Conservation (phyloP, 208 protist genomes). For the Endotrypanum monterogeii region DNA sequence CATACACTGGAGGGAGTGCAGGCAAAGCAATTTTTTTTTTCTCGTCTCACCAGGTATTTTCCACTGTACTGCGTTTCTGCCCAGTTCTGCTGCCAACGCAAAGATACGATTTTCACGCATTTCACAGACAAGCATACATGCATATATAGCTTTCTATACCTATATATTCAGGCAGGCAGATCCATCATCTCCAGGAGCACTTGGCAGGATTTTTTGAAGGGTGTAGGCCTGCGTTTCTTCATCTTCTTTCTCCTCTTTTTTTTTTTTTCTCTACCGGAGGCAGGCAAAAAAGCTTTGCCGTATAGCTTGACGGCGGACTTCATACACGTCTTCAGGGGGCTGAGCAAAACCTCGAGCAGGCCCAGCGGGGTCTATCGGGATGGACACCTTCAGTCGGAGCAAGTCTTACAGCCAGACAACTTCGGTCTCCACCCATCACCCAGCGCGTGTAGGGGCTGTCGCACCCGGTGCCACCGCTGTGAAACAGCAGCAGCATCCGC, state of each 20-base stretch:
- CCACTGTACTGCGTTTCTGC: background rate
- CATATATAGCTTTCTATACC: background rate
- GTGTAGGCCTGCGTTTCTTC: background rate
- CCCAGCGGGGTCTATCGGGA: background rate
- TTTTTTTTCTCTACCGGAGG: background rate
- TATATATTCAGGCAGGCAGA: background rate
- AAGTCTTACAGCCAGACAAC: conserved; percentile 38
- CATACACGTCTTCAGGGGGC: background rate
- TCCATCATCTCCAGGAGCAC: background rate
- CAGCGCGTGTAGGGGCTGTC: conserved; percentile 4
- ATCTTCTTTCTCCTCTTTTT: too few species aligned
- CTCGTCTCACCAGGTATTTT: background rate
- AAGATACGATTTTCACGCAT: background rate
- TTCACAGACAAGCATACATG: background rate
- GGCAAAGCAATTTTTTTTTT: background rate
- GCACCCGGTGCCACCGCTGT: background rate
- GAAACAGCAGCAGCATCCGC: conserved; percentile 14
- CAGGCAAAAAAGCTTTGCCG: background rate
- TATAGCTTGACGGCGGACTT: background rate
- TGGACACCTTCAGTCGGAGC: conserved; percentile 35
- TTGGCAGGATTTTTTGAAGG: background rate
- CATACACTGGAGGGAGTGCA: background rate
- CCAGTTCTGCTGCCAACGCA: background rate
- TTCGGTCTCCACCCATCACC: conserved; percentile 11
- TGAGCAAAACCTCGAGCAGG: background rate